Evolutionary conservation across 176 grass and related monocot species (phyloP).

Genomic region (Raddia distichophylla): DNA sequence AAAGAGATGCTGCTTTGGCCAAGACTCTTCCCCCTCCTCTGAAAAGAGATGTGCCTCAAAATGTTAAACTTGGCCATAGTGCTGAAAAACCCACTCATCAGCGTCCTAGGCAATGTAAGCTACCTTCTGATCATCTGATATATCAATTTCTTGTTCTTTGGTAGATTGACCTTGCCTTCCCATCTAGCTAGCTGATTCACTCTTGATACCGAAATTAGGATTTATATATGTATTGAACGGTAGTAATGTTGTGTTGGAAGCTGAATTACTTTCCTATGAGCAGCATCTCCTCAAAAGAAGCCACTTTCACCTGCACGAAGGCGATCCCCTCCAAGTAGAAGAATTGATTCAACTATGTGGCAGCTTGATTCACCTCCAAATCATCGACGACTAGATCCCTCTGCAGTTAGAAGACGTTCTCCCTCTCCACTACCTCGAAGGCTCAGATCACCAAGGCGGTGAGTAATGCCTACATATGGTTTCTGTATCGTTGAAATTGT

Average conservation of each 20-base stretch:
- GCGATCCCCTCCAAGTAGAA: slow-evolving; percentile 59
- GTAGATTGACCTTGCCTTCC: not conserved
- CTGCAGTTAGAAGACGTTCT: slow-evolving; percentile 72
- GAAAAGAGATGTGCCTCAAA: slow-evolving; percentile 58
- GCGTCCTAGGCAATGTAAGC: slow-evolving; percentile 69
- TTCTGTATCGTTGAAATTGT: not conserved
- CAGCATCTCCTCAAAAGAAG: slow-evolving; percentile 74
- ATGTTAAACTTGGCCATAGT: slow-evolving; percentile 56
- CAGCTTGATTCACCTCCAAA: slow-evolving; percentile 65
- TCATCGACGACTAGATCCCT: slow-evolving; percentile 45
- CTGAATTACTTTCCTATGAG: slow-evolving; percentile 16
- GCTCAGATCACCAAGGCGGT: slow-evolving; percentile 71
- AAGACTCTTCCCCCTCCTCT: slow-evolving; percentile 47
- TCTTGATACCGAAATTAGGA: not conserved
- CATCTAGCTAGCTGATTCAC: not conserved
- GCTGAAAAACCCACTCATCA: slow-evolving; percentile 61
- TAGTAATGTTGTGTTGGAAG: not conserved
- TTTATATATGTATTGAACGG: not conserved
- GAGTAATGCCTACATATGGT: slow-evolving; percentile 18
- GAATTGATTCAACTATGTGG: slow-evolving; percentile 56
- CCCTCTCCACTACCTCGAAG: slow-evolving; percentile 72
- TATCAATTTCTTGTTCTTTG: not conserved
- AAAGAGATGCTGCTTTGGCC: slow-evolving; percentile 54
- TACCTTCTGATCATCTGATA: slow-evolving; percentile 31
- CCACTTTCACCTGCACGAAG: slow-evolving; percentile 50